Base-by-base conservation (phyloP, 2,329 filamentous ascomycete genomes). In the Venturia pyrina region DNA sequence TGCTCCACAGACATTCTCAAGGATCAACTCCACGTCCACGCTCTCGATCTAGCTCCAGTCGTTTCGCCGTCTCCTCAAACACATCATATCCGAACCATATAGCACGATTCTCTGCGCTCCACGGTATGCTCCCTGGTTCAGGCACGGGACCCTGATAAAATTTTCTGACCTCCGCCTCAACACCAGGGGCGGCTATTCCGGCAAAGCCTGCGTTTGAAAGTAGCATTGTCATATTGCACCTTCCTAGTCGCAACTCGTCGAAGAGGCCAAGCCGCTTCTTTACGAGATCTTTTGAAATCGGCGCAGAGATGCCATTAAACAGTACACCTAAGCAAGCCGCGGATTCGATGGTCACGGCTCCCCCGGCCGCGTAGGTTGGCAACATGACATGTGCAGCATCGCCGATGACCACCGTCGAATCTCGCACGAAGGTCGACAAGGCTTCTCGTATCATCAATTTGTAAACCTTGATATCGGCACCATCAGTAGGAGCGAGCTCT, bases 351-450 rank as follows among this genome's bases (percentile, higher is more conserved):
- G 62, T 48, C n/a, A 63, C 62, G 19, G 62, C 44, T 48, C 24
- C 28, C 10, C 62, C 41, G 10, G 62, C 62, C 24, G 62, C 62
- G 21, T 63, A 32, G 19, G 62, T 63, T 21, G 46, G 63, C 28
- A 59, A n/a, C 63, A 65, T 65, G 37, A 43, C 63, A 21, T 65
- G 44, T 5, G n/a, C 63, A 7, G 63, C 48, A 41, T 59, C 63
- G 24, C 63, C 63, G 15, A 65, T 40, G 24, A 65, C 34, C 24
- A 53, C 32, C 24, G 61, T n/a, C 19, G 40, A 24, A 5, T 46
- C 41, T 48, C 44, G 40, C 5, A 63, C 44, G 32, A 63, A 63
- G 28, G n/a, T 46, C 17, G 37, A 34, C 40, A 46, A 28, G 28
- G 62, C n/a, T 15, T 24, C 10, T 40, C 62, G 62, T n/a, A 28